Percentiles rank a stretch among this genome's conserved stretches.
phyloP scores from a whole-genome alignment of 108 stramenopile species.

The Bacterosira constricta region DNA sequence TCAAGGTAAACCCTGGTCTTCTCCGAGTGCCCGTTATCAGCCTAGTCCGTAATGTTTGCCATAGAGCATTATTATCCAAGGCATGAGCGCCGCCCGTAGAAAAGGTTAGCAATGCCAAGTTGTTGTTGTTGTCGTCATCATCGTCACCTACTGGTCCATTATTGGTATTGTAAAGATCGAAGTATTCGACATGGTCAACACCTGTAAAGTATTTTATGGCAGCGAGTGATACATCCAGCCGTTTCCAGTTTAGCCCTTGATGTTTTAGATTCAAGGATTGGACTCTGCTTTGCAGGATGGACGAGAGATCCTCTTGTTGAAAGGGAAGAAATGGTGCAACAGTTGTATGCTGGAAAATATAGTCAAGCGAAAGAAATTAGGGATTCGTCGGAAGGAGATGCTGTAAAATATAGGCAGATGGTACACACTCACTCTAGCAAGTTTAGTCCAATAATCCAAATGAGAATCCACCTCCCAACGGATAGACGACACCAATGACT shows the following conservation, averaged over 20 bases:
- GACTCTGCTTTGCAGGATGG: constrained; percentile 21
- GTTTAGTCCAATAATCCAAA: constrained; percentile 8
- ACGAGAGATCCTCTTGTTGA: constrained; percentile 36
- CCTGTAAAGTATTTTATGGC: constrained; percentile 27
- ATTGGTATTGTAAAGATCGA: constrained; percentile 15
- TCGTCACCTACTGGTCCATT: not conserved
- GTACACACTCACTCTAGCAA: constrained; percentile 21
- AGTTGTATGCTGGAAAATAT: constrained; percentile 25
- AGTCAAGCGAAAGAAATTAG: too few species aligned
- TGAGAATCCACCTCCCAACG: constrained; percentile 34
- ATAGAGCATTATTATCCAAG: constrained; percentile 19
- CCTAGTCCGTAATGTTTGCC: constrained; percentile 12
- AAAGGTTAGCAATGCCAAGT: constrained; percentile 1
- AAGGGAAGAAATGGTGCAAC: constrained; percentile 41
- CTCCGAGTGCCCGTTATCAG: not conserved
- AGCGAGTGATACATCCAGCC: constrained; percentile 33
- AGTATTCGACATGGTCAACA: constrained; percentile 38
- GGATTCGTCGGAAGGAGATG: too few species aligned
- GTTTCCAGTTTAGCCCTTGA: constrained; percentile 26
- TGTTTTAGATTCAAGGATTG: constrained; percentile 17
- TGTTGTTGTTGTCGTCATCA: not conserved
- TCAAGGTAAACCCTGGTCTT: constrained; percentile 20
- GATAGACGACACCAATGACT: constrained; percentile 23
- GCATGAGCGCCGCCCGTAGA: constrained; percentile 29
- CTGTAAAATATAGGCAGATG: not conserved